Evolutionary conservation across 345 rosid species (phyloP).

Genomic region (Angophora floribunda): DNA sequence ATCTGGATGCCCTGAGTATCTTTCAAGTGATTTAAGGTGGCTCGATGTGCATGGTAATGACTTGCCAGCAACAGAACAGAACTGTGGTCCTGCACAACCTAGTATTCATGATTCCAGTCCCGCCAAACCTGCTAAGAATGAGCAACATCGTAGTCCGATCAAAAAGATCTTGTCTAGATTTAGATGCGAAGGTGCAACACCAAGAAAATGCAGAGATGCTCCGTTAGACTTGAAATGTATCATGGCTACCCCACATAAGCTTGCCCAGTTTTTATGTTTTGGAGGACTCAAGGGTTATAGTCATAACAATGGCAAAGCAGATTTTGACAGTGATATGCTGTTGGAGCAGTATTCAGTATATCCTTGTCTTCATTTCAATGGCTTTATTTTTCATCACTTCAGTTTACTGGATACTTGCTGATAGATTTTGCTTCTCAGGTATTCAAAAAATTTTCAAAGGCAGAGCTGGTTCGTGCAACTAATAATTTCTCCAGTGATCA

Average conservation of each 20-base stretch:
- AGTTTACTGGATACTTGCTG: not conserved
- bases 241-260: not conserved
- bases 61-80: not conserved
- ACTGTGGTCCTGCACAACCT: not conserved
- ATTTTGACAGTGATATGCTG: accelerated
- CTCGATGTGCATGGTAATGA: not conserved
- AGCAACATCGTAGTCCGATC: not conserved
- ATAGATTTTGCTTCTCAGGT: not conserved
- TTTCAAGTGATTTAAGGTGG: not conserved
- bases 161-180: not conserved
- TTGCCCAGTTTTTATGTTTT: not conserved
- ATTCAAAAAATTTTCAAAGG: not conserved
- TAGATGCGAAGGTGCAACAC: no score
- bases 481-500: not conserved
- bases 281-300: accelerated
- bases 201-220: not conserved
- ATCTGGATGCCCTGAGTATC: slow-evolving; percentile 2
- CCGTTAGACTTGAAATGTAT: accelerated
- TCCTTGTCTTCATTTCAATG: not conserved
- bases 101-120: not conserved
- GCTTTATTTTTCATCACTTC: not conserved
- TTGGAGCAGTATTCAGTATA: not conserved
- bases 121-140: not conserved
- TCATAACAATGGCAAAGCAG: not conserved
- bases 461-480: not conserved